A percentile compares a stretch with the other conserved stretches of the same genome.
Conservation (phyloP, 345 rosid species). For the Aquilaria malaccensis region DNA sequence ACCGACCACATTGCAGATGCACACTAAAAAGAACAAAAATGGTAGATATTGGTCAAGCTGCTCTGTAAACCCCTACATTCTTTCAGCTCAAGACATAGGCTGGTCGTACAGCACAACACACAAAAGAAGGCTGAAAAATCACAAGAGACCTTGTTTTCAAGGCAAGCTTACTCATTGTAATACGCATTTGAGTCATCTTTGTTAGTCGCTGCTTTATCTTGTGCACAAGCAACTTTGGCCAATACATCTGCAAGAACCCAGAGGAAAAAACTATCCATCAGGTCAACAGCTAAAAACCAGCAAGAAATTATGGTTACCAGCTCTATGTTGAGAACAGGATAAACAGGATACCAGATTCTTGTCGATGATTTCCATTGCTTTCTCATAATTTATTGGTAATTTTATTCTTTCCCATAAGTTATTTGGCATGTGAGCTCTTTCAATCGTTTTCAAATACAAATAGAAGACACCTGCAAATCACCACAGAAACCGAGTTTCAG, state of each 20-base stretch:
- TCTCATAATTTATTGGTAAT: constrained; percentile 78
- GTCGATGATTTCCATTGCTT: constrained; percentile 85
- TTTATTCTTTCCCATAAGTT: constrained; percentile 89
- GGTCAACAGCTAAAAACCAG: too few relatives aligned
- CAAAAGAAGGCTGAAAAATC: too few relatives aligned
- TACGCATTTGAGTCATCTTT: constrained; percentile 98
- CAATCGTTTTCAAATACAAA: constrained; percentile 90
- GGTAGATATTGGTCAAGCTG: too few relatives aligned
- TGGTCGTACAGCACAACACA: too few relatives aligned
- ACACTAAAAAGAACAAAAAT: too few relatives aligned
- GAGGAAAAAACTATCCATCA: not conserved
- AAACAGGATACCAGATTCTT: constrained; percentile 65
- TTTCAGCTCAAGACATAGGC: too few relatives aligned
- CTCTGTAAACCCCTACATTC: too few relatives aligned
- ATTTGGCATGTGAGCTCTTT: constrained; percentile 90
- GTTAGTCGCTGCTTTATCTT: constrained; percentile 90
- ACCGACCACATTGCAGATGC: too few relatives aligned
- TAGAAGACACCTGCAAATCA: constrained; percentile 69
- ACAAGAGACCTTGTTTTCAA: constrained; percentile 63
- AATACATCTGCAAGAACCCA: constrained; percentile 46
- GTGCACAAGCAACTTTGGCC: constrained; percentile 89
- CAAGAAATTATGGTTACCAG: too few relatives aligned
- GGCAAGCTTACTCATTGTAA: constrained; percentile 89
- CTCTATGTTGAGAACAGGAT: not conserved
- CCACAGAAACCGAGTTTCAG: constrained; percentile 3